Percentiles rank a stretch among this genome's conserved stretches.
phyloP scores from a whole-genome alignment of 2,329 filamentous ascomycete genomes.

The Rutstroemia sp. region DNA sequence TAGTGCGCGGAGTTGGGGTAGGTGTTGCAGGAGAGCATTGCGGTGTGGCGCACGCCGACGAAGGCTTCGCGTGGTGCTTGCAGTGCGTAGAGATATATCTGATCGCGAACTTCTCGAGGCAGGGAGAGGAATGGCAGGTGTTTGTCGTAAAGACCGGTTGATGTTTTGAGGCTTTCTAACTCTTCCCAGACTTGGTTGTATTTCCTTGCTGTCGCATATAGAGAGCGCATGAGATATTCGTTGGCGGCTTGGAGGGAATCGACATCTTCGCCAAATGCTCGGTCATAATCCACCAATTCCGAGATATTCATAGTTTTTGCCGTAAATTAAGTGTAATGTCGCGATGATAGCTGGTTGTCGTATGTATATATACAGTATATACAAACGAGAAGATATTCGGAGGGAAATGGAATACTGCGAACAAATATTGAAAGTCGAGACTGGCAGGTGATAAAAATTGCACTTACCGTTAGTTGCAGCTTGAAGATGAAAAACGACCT shows the following conservation, averaged over 20 bases:
- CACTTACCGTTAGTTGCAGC: no score
- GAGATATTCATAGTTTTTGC: not conserved
- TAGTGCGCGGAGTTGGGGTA: conserved; percentile 5
- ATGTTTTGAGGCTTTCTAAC: not conserved
- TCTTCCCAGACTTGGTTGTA: conserved; percentile 4
- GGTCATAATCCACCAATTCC: not conserved
- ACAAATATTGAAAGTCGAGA: no score
- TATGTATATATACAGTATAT: no score
- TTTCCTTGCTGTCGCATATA: conserved; percentile 5
- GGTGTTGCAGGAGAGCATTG: conserved; percentile 4
- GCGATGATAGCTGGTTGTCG: no score
- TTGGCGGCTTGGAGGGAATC: conserved; percentile 4
- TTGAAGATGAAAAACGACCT: no score
- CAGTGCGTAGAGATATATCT: conserved; percentile 24
- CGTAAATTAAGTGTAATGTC: no score
- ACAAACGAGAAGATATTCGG: no score
- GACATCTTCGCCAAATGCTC: conserved; percentile 5
- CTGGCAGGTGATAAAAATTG: no score
- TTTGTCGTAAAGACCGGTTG: conserved; percentile 10
- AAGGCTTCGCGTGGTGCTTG: conserved; percentile 6
- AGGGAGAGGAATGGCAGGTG: conserved; percentile 20
- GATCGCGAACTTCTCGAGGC: conserved; percentile 26
- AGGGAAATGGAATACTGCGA: no score
- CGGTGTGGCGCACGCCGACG: conserved; percentile 1
- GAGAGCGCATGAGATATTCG: conserved; percentile 4